These are phyloP conservation scores for Juglanconis sp. DNA, from an alignment of 2,329 filamentous ascomycete species.

Conservation along the genomic window DNA sequence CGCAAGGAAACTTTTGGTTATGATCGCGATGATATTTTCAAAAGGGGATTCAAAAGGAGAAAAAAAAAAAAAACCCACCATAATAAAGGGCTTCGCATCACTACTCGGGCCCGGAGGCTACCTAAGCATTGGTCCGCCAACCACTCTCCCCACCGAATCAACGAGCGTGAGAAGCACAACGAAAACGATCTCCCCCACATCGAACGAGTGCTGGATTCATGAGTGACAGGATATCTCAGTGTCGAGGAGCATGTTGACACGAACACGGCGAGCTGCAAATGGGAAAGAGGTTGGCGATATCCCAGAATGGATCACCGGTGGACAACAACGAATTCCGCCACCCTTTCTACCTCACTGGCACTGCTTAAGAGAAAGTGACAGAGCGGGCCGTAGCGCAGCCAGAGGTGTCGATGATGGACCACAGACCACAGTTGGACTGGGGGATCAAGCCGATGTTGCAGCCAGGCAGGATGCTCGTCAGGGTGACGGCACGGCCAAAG, in stretches of 20 bases:
- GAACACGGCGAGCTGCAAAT: not conserved
- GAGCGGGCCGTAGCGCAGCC: constrained; percentile 7
- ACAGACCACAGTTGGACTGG: constrained; percentile 1
- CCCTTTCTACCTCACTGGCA: not conserved
- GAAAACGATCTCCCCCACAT: not conserved
- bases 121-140: too few relatives aligned
- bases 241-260: not conserved
- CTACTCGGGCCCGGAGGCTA: too few relatives aligned
- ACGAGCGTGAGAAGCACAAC: not conserved
- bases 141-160: not conserved
- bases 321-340: not conserved
- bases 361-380: not conserved
- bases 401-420: constrained; percentile 9
- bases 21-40: too few relatives aligned
- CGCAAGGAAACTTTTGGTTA: not conserved
- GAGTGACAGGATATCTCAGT: not conserved
- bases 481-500: constrained; percentile 8
- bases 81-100: too few relatives aligned
- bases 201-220: not conserved
- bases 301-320: too few relatives aligned
- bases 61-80: too few relatives aligned
- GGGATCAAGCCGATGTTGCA: constrained; percentile 7
- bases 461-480: constrained; percentile 4
- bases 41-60: too few relatives aligned
- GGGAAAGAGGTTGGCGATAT: not conserved